These are phyloP conservation scores for Penstemon davidsonii DNA, from an alignment of 257 asterid species.

Conservation along the genomic window DNA sequence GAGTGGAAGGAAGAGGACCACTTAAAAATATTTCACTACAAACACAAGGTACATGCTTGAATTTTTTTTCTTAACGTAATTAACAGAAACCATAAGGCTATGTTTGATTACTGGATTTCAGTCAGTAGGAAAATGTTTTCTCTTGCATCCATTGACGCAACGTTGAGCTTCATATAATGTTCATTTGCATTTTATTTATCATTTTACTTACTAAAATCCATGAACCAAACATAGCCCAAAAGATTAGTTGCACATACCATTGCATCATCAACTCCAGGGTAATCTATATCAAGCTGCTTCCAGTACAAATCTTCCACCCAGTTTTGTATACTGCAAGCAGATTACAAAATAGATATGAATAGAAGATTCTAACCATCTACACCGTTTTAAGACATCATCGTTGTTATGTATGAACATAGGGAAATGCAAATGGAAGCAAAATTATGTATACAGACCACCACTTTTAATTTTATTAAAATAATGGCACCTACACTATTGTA, in stretches of 20 bases:
- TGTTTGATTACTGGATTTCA: too few relatives aligned
- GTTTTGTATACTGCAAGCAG: conserved; percentile 74
- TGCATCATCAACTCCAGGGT: conserved; percentile 88
- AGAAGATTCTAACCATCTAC: not conserved
- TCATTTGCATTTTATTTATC: too few relatives aligned
- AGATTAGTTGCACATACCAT: conserved; percentile 52
- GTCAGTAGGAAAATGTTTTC: too few relatives aligned
- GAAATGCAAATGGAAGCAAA: conserved; percentile 18
- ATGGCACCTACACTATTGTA: conserved; percentile 18
- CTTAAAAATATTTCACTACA: conserved; percentile 10
- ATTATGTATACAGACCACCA: not conserved
- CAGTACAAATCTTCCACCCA: conserved; percentile 97
- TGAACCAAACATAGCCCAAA: too few relatives aligned
- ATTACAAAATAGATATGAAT: conserved; percentile 21
- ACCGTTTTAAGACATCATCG: conserved; percentile 5
- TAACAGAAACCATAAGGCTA: too few relatives aligned
- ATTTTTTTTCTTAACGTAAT: too few relatives aligned
- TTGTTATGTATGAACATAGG: conserved; percentile 7
- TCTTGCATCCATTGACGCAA: too few relatives aligned
- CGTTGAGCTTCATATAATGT: too few relatives aligned
- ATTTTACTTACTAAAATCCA: too few relatives aligned
- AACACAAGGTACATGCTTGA: conserved; percentile 5
- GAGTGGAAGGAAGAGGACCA: conserved; percentile 29
- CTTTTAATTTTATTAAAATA: not conserved
- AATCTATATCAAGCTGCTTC: conserved; percentile 92